These are phyloP conservation scores for Neltuma alba DNA, from an alignment of 306 rosid genomes.

Conservation along the genomic window DNA sequence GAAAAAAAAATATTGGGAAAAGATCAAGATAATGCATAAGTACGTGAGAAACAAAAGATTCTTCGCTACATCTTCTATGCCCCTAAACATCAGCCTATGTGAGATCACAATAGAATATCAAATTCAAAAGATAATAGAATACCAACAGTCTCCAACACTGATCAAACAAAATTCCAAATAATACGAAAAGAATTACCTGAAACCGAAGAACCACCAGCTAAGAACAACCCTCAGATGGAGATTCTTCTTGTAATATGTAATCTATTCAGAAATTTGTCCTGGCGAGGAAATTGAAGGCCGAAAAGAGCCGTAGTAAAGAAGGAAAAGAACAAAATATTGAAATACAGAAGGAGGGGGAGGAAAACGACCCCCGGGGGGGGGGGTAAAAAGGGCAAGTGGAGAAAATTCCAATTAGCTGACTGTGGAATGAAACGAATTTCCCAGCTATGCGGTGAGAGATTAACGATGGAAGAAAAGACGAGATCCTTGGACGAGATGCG, in stretches of 20 bases:
- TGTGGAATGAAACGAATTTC: background rate
- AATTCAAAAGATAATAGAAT: background rate
- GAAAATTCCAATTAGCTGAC: background rate
- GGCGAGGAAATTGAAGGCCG: background rate
- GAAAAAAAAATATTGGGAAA: background rate
- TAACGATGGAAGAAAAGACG: background rate
- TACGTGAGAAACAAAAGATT: background rate
- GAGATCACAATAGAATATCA: background rate
- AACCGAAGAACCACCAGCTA: background rate
- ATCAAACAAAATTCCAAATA: background rate
- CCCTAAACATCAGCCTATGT: background rate
- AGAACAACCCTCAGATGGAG: constrained; percentile 3
- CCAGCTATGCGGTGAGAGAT: background rate
- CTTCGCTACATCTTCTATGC: background rate
- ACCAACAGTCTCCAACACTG: background rate
- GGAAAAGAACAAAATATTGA: background rate
- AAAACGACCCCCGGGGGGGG: background rate
- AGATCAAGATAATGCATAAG: background rate
- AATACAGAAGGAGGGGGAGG: background rate
- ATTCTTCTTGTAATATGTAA: background rate
- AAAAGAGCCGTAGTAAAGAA: background rate
- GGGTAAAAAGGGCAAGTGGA: background rate
- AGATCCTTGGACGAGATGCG: constrained; percentile 15
- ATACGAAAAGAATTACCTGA: constrained; percentile 8
- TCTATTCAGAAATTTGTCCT: background rate